These are phyloP conservation scores for Gynostemma pentaphyllum DNA, from an alignment of 306 rosid species.

Conservation along the genomic window DNA sequence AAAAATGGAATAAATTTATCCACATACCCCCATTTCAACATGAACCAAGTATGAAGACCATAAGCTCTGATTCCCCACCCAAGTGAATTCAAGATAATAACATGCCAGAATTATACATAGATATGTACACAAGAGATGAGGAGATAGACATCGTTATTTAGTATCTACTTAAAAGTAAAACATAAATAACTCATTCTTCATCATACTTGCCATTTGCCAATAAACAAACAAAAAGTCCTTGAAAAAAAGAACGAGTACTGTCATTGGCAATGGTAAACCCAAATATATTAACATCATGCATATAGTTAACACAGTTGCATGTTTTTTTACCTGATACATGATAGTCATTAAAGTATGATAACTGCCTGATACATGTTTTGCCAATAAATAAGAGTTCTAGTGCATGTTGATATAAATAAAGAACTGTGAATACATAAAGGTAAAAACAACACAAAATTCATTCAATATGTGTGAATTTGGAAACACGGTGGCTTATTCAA, in stretches of 20 bases:
- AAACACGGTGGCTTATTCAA: neutral
- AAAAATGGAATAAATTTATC: slow-evolving; percentile 3
- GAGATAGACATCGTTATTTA: no score
- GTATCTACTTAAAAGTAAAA: neutral
- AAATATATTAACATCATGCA: neutral
- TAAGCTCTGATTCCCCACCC: no score
- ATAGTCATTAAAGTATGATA: neutral
- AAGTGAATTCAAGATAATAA: neutral
- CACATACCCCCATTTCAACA: neutral
- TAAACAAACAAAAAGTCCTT: neutral
- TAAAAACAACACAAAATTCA: neutral
- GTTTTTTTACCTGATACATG: no score
- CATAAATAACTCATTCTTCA: neutral
- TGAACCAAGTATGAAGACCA: neutral
- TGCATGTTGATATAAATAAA: neutral
- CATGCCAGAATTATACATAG: neutral
- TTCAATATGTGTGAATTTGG: neutral
- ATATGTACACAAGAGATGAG: no score
- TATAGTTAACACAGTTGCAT: neutral
- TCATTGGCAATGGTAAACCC: neutral
- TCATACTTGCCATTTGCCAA: neutral
- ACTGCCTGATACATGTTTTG: neutral
- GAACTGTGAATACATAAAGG: neutral
- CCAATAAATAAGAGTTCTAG: neutral
- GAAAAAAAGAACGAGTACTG: neutral